Evolutionary conservation across 345 rosid genomes (phyloP), one percentile per base, ranked within the genome.

Genomic region (Citrus sp.): DNA sequence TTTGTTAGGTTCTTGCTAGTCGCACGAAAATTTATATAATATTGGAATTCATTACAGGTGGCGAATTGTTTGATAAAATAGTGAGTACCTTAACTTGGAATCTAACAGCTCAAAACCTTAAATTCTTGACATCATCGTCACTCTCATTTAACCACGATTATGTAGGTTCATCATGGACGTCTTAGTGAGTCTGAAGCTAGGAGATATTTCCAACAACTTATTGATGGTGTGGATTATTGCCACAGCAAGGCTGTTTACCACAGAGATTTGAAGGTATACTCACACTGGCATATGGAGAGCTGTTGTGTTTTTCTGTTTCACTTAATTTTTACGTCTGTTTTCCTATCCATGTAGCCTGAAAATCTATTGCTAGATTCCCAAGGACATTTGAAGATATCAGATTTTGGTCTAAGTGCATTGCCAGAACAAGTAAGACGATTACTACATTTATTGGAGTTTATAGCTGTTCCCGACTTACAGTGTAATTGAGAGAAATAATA

Each of bases 211-310:
- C 98, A 96, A 73, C 98, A 94, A 81, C 99, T 96, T 85, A 91
- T 96, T 80, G 99, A 94, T 83, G 98, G 98, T 34, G 99, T 94
- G 83, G 99, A 92, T 84, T 96, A 87, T 84, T 96, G 97, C 75
- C 99, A 92, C 63, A 88, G 93, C 73, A 93, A 92, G 80, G 98
- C 97, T 24, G 98, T 96, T 58, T 96, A 91, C 84, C 99, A 94
- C 76, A 87, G 99, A 89, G 99, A 96, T 84, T 83, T 94, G 63
- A 96, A 96, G 98, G 99, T 93, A 56, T 28, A 30, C 25, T 59
- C 76, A 79, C 46, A 51, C 56, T 73, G 32, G 30, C 54, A 25
- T 65, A 54, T 37, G 22, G 59, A 72, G 49, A 76, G 59, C 19
- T 56, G 32, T 68, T 68, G 7, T 16, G 9, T 22, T 58, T 73